These are phyloP conservation scores for Penicillium sp. DNA, from an alignment of 2,329 filamentous ascomycete genomes.

Conservation along the genomic window DNA sequence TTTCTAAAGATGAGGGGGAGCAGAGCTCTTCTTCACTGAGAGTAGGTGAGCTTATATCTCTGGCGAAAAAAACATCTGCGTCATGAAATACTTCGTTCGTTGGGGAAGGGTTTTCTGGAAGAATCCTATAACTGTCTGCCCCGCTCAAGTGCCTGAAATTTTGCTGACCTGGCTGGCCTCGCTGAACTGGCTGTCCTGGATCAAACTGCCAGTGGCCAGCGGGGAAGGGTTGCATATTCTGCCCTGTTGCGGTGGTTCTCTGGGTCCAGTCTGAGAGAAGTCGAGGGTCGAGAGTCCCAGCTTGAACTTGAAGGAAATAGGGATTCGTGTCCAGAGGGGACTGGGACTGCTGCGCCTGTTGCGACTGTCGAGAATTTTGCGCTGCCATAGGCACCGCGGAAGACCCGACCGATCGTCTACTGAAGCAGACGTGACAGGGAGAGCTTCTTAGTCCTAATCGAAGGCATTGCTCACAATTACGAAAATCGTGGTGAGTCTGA, in stretches of 20 bases:
- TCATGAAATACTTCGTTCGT: not conserved
- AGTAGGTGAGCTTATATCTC: not conserved
- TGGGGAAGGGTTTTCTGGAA: not conserved
- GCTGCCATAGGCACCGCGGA: not conserved
- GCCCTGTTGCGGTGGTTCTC: not conserved
- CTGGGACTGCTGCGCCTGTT: not conserved
- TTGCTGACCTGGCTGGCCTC: not conserved
- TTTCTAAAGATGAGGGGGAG: not conserved
- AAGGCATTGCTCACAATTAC: too few relatives aligned
- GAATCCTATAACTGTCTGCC: not conserved
- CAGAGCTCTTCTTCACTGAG: constrained; percentile 1
- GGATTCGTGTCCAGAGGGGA: not conserved
- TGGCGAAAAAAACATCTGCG: not conserved
- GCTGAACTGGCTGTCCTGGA: not conserved
- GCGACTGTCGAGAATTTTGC: not conserved
- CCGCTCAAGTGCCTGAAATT: not conserved
- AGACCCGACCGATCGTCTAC: not conserved
- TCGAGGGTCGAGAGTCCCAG: not conserved
- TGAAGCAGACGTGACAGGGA: not conserved
- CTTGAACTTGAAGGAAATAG: too few relatives aligned
- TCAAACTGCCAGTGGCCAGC: not conserved
- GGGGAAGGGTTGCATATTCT: not conserved
- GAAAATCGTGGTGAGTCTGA: not conserved
- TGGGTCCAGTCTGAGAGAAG: not conserved
- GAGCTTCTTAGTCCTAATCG: not conserved